Conservation (phyloP, 805 yeast species). For the Candida vaughaniae region DNA sequence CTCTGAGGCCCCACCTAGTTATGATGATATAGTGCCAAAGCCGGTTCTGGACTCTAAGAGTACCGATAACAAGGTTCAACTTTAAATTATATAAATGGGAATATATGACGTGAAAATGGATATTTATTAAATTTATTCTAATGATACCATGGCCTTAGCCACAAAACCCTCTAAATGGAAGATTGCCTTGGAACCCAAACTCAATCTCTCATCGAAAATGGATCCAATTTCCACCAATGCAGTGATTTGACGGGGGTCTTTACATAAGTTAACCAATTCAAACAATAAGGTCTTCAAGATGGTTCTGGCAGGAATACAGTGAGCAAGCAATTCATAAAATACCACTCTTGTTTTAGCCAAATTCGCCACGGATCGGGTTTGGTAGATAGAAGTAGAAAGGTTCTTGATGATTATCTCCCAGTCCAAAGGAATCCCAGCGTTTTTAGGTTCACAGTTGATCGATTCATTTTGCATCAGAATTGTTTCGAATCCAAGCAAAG, state of each 20-base stretch:
- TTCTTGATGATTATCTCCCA: slow-evolving; percentile 82
- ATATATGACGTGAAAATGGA: neutral
- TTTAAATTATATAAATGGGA: no score
- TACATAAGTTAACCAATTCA: slow-evolving; percentile 35
- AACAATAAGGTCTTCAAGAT: slow-evolving; percentile 61
- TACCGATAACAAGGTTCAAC: slow-evolving; percentile 33
- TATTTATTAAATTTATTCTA: slow-evolving; percentile 1
- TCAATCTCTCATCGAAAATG: slow-evolving; percentile 77
- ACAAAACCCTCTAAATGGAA: slow-evolving; percentile 94
- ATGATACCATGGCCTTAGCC: slow-evolving; percentile 77
- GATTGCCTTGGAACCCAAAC: slow-evolving; percentile 83
- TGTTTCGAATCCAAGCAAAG: slow-evolving; percentile 80
- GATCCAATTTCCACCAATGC: slow-evolving; percentile 61
- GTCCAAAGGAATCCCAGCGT: slow-evolving; percentile 66
- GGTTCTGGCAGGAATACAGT: slow-evolving; percentile 88
- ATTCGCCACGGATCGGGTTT: slow-evolving; percentile 63
- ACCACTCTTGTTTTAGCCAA: slow-evolving; percentile 62
- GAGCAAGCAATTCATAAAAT: slow-evolving; percentile 82
- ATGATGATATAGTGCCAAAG: slow-evolving; percentile 7
- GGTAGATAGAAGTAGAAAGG: slow-evolving; percentile 58
- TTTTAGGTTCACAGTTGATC: slow-evolving; percentile 36
- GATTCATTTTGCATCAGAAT: slow-evolving; percentile 66
- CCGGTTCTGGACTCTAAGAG: slow-evolving; percentile 8
- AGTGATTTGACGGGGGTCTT: slow-evolving; percentile 28
- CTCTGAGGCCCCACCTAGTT: slow-evolving; percentile 13